A percentile compares a stretch with the other conserved stretches of the same genome.
Evolutionary conservation across 805 yeast genomes (phyloP).

Genomic region (Lachancea cidri): DNA sequence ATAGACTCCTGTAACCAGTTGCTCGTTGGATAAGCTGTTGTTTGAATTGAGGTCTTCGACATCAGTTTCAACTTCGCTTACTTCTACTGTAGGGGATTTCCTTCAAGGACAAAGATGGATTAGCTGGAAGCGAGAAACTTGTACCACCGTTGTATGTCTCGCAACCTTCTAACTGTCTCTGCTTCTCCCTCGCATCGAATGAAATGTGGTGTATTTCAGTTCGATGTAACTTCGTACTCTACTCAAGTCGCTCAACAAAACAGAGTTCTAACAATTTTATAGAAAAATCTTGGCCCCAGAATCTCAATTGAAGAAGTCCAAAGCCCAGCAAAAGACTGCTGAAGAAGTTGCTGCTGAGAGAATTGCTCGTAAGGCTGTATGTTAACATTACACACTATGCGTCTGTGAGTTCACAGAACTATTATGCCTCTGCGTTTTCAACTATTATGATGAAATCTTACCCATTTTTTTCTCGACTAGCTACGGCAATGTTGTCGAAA

Average conservation of each 20-base stretch:
- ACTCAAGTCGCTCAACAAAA: background rate
- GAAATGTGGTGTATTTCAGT: constrained; percentile 37
- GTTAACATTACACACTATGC: constrained; percentile 34
- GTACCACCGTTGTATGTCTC: constrained; percentile 1
- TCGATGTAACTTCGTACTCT: constrained; percentile 33
- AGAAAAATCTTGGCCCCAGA: constrained; percentile 61
- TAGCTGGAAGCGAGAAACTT: constrained; percentile 5
- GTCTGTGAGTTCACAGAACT: constrained; percentile 17
- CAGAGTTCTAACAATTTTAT: constrained; percentile 7
- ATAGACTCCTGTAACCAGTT: constrained; percentile 3
- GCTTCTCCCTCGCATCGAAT: constrained; percentile 37
- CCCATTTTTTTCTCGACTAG: constrained; percentile 54
- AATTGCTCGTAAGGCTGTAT: constrained; percentile 73
- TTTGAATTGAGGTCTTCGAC: too few species aligned
- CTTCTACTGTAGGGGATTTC: constrained; percentile 28
- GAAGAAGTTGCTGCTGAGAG: constrained; percentile 77
- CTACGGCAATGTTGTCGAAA: constrained; percentile 63
- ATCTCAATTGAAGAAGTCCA: constrained; percentile 76
- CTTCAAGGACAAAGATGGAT: constrained; percentile 25
- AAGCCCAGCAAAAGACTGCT: constrained; percentile 71
- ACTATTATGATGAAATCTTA: constrained; percentile 43
- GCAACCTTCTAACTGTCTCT: constrained; percentile 29
- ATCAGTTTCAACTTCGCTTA: too few species aligned
- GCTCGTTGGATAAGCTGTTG: too few species aligned
- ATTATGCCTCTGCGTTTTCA: constrained; percentile 1